Conservation (phyloP, 2,329 filamentous ascomycete species). For the Leptographium flavum region DNA sequence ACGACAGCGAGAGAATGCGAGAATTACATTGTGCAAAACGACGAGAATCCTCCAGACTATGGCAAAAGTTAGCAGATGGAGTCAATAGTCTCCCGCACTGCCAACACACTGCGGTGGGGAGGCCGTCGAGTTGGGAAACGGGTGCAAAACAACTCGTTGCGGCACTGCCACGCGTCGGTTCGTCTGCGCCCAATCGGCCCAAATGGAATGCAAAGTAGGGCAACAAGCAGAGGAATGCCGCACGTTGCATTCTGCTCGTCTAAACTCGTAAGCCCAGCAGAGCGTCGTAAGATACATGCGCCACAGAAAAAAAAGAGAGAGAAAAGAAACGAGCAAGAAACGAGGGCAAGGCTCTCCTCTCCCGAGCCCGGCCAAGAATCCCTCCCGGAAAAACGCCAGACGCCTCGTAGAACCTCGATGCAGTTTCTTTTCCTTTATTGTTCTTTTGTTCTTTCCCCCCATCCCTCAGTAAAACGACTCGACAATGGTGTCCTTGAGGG, state of each 20-base stretch:
- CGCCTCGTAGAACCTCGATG: not conserved
- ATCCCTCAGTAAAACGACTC: slow-evolving; percentile 77
- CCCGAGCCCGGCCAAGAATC: not conserved
- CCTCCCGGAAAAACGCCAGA: not conserved
- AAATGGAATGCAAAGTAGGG: no score
- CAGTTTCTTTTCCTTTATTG: not conserved
- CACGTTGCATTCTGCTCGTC: not conserved
- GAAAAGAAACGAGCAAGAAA: not conserved
- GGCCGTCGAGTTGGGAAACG: no score
- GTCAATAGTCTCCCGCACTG: no score
- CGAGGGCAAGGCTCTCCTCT: not conserved
- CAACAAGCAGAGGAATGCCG: no score
- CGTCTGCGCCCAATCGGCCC: no score
- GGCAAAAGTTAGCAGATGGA: no score
- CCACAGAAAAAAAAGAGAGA: not conserved
- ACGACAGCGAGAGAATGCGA: not conserved
- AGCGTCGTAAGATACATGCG: not conserved
- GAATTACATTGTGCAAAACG: no score
- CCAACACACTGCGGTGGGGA: no score
- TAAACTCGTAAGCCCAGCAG: not conserved
- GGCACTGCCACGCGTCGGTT: no score
- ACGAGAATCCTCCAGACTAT: no score
- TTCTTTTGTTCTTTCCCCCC: not conserved
- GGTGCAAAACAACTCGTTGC: no score
- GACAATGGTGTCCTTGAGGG: slow-evolving; percentile 94